Conservation (phyloP, 805 yeast genomes). For the Ascoidea rubescens region DNA sequence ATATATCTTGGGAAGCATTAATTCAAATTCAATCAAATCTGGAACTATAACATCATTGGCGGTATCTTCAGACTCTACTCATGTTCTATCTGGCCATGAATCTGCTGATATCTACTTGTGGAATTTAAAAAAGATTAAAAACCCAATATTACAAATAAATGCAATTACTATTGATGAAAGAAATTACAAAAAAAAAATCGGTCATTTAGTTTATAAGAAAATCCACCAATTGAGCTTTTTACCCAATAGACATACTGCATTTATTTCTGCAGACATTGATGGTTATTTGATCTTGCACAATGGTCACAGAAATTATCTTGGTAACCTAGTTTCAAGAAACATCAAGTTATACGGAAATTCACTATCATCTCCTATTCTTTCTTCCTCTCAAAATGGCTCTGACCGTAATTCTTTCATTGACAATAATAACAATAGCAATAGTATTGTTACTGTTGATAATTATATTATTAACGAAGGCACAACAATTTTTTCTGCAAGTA, state of each 20-base stretch:
- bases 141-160: conserved; percentile 11
- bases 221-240: conserved; percentile 33
- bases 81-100: conserved; percentile 53
- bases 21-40: conserved; percentile 17
- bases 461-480: conserved; percentile 11
- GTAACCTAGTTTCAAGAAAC: conserved; percentile 30
- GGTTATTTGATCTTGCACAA: conserved; percentile 55
- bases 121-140: conserved; percentile 32
- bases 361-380: conserved; percentile 9
- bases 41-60: conserved; percentile 42
- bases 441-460: neutral
- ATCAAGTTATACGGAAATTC: conserved; percentile 25
- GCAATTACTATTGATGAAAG: conserved; percentile 20
- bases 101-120: conserved; percentile 57
- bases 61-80: conserved; percentile 55
- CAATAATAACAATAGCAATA: neutral
- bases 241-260: conserved; percentile 38
- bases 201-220: conserved; percentile 24
- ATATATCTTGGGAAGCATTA: conserved; percentile 23
- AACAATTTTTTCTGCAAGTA: conserved; percentile 26
- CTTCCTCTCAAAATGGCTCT: neutral
- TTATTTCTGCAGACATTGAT: conserved; percentile 38
- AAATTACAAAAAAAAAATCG: conserved; percentile 14
- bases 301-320: conserved; percentile 43
- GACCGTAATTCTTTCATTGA: neutral